Evolutionary conservation across 2,329 filamentous ascomycete species (phyloP).

Genomic region (Pseudogymnoascus sp.): DNA sequence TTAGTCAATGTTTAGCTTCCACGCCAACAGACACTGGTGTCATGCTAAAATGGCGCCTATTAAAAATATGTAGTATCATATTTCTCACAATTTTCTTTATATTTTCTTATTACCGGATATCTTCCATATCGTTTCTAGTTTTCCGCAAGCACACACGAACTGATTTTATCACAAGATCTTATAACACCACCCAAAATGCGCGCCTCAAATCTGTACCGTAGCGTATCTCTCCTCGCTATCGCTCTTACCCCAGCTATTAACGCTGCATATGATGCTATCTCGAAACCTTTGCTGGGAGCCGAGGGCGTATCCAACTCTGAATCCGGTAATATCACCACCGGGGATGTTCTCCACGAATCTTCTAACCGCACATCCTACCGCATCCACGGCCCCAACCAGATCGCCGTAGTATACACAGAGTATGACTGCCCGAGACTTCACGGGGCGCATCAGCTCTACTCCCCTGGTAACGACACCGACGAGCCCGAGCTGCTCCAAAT

Average conservation of each 20-base stretch:
- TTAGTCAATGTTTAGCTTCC: neutral
- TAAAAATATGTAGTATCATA: neutral
- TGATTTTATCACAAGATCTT: neutral
- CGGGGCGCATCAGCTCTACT: neutral
- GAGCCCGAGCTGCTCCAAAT: neutral
- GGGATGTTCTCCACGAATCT: neutral
- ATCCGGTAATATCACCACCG: neutral
- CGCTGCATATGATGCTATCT: neutral
- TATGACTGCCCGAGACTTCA: neutral
- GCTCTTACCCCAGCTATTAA: neutral
- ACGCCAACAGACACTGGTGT: neutral
- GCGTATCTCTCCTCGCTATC: neutral
- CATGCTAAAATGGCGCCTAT: neutral
- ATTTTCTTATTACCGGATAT: neutral
- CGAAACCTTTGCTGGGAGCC: neutral
- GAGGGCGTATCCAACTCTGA: neutral
- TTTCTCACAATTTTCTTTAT: neutral
- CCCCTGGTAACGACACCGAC: neutral
- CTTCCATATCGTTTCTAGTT: neutral
- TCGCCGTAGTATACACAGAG: neutral
- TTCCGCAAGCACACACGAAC: neutral
- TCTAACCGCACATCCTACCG: neutral
- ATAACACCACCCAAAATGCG: neutral
- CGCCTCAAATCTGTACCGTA: neutral
- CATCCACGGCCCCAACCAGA: neutral